Percentiles rank a stretch among this genome's conserved stretches.
Evolutionary conservation across 1,284 basidiomycete genomes (phyloP).

Genomic region (Leccinum cinnamomeum): DNA sequence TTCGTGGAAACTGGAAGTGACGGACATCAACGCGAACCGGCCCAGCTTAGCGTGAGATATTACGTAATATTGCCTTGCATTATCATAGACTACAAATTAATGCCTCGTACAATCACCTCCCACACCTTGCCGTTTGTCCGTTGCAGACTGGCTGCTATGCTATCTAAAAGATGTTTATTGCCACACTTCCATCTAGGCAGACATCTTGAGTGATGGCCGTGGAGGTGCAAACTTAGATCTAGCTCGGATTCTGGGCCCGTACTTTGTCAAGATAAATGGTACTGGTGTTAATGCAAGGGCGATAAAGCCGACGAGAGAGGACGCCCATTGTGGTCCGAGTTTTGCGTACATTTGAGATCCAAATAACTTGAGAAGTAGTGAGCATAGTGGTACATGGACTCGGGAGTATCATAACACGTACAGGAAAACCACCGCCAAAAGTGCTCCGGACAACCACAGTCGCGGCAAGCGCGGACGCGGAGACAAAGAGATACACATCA

Average conservation of each 20-base stretch:
- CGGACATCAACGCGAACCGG: neutral
- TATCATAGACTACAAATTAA: neutral
- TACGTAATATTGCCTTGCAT: neutral
- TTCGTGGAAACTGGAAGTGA: neutral
- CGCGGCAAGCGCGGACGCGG: conserved; percentile 60
- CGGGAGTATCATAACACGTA: conserved; percentile 27
- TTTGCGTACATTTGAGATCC: conserved; percentile 52
- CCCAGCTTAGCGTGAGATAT: neutral
- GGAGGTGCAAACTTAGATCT: conserved; percentile 45
- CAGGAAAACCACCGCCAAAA: conserved; percentile 61
- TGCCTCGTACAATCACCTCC: too few relatives aligned
- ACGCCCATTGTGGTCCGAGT: conserved; percentile 56
- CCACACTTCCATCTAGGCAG: conserved; percentile 12
- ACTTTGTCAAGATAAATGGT: conserved; percentile 51
- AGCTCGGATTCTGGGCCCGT: conserved; percentile 44
- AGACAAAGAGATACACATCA: conserved; percentile 54
- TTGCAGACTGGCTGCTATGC: neutral
- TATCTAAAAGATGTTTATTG: neutral
- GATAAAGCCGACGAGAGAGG: conserved; percentile 52
- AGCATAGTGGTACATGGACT: conserved; percentile 3
- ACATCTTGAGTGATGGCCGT: conserved; percentile 13
- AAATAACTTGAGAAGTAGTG: conserved; percentile 41
- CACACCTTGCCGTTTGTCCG: neutral
- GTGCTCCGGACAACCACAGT: conserved; percentile 55
- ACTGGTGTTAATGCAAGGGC: conserved; percentile 54